phyloP scores from a whole-genome alignment of 805 yeast species.

The Spathaspora girioi region DNA sequence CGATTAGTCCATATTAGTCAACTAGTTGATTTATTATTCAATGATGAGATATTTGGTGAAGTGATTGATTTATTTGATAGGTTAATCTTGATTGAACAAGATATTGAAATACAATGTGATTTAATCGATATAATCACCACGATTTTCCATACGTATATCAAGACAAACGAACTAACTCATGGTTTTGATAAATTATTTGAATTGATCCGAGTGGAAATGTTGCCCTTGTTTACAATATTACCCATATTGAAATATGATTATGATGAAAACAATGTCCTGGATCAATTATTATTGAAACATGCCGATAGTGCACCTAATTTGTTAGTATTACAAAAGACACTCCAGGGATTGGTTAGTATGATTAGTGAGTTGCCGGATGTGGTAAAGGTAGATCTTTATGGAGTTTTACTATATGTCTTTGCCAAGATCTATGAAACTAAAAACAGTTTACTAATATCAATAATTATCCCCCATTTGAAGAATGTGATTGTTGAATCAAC shows the following conservation, averaged over 20 bases:
- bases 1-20: conserved; percentile 55
- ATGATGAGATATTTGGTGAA: conserved; percentile 70
- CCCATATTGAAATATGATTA: conserved; percentile 56
- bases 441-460: conserved; percentile 42
- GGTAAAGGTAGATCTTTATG: conserved; percentile 65
- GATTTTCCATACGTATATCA: conserved; percentile 23
- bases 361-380: conserved; percentile 43
- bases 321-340: conserved; percentile 42
- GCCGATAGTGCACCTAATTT: conserved; percentile 37
- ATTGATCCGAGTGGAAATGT: conserved; percentile 63
- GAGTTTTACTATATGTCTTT: conserved; percentile 64
- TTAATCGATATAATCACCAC: conserved; percentile 35
- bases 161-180: too few species aligned
- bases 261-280: conserved; percentile 23
- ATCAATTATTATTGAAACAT: conserved; percentile 23
- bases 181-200: conserved; percentile 83
- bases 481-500: conserved; percentile 25
- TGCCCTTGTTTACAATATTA: conserved; percentile 55
- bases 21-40: conserved; percentile 57
- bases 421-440: conserved; percentile 49
- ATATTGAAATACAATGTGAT: conserved; percentile 57
- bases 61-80: conserved; percentile 74
- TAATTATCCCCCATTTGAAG: conserved; percentile 43
- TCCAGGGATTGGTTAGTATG: too few species aligned
- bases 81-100: conserved; percentile 56